Evolutionary conservation across 202 grass and related monocot genomes (phyloP).

Genomic region (Setaria viridis): DNA sequence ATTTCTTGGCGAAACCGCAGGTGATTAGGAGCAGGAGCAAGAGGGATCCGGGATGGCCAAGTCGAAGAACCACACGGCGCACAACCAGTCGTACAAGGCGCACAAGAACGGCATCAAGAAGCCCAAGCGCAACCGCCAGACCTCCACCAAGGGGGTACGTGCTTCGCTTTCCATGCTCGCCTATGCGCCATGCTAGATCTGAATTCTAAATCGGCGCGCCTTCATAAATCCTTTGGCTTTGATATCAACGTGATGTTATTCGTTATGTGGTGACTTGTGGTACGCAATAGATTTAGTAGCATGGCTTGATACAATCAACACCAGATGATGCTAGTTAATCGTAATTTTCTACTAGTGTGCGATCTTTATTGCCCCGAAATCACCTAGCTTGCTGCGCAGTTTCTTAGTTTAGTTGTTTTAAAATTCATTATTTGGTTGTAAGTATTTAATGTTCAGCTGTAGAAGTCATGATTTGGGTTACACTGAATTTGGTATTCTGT

Average conservation of each 20-base stretch:
- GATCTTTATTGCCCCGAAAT: neutral
- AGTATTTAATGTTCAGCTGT: neutral
- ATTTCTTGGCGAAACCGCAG: neutral
- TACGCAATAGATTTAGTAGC: neutral
- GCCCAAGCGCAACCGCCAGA: conserved; percentile 83
- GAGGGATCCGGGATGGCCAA: conserved; percentile 77
- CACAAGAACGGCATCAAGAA: conserved; percentile 99
- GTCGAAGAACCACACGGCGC: conserved; percentile 99
- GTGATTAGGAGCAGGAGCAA: conserved; percentile 2
- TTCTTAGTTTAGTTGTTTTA: neutral
- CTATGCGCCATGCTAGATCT: conserved; percentile 1
- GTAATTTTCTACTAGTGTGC: neutral
- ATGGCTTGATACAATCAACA: neutral
- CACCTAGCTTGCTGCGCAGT: neutral
- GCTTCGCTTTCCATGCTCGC: neutral
- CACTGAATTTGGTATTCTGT: no score
- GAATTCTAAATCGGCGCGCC: neutral
- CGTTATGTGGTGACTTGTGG: neutral
- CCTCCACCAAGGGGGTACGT: conserved; percentile 94
- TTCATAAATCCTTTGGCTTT: neutral
- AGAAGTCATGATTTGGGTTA: neutral
- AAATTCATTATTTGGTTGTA: neutral
- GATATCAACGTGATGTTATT: neutral
- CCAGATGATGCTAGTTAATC: neutral
- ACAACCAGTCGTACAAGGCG: conserved; percentile 98